Base-by-base conservation (phyloP, 495 filamentous ascomycete species). In the Aspergillus kassunensis region DNA sequence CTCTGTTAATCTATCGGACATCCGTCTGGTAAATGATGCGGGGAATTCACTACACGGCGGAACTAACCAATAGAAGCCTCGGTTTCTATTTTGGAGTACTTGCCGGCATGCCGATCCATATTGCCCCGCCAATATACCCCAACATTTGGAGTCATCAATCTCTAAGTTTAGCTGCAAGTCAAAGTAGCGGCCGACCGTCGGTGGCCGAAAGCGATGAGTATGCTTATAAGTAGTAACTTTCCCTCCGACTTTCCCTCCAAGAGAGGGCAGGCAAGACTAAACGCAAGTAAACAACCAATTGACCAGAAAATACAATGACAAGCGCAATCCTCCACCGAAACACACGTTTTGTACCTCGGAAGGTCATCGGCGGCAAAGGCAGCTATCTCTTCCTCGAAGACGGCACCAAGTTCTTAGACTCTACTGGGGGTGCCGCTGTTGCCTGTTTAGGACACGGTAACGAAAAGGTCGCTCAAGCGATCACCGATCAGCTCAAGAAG, bases 361-460 rank as follows among this genome's bases (percentile, higher is more conserved):
- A 68, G 23, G 72, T 68, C 6, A 37, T 75, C 24, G 68, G 70
- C 11, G 74, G 70, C 9, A 64, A 72, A 49, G 73, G 74, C n/a
- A 68, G 62, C 58, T 74, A 71, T 52, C 61, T 78, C 37, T 66
- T 66, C 41, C 61, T 87, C 3, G 77, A 77, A 44, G 76, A 86
- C 68, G 83, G 82, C 19, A 80, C 77, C 10, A 77, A 70, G 39
- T 78, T 90, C 53, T 75, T 88, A 15, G 85, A 89, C 57, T 81
- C 80, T 0, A 77, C 73, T 7, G 73, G 77, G 18, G 77, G 77
- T 29, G 75, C 77, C 6, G 76, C 77, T 3, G 77, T 80, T 7
- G 66, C 71, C 5, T 79, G 76, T 56, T 52, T 80, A 10, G 77
- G 76, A 16, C 77, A 80, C 48, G 71, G 72, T 34, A 62, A 80